Evolutionary conservation across 2,329 filamentous ascomycete species (phyloP).

Genomic region (Fusarium verticillioides): DNA sequence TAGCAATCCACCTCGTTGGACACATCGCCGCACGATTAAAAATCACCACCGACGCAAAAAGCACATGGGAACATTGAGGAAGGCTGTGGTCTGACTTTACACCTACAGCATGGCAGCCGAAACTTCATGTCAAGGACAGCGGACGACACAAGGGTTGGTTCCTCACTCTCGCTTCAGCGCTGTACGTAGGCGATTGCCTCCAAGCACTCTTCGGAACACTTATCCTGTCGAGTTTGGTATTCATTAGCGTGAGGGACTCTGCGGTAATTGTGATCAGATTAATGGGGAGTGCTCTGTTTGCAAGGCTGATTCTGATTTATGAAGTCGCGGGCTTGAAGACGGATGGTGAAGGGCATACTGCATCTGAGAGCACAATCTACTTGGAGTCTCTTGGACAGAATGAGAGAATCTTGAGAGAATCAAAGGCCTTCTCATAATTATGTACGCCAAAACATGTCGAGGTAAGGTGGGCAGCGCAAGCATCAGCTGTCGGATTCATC

Average conservation of each 20-base stretch:
- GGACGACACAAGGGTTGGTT: conserved; percentile 5
- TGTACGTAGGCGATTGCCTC: conserved; percentile 23
- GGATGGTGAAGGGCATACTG: not conserved
- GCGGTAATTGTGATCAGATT: conserved; percentile 20
- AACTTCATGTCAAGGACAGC: not conserved
- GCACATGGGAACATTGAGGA: not conserved
- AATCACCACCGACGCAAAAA: not conserved
- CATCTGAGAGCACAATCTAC: not conserved
- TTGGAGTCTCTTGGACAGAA: not conserved
- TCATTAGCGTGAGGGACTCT: conserved; percentile 29
- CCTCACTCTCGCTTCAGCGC: not conserved
- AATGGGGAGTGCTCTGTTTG: conserved; percentile 22
- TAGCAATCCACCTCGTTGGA: conserved; percentile 2
- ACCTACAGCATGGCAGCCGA: conserved; percentile 7
- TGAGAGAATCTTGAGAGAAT: not conserved
- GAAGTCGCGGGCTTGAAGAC: conserved; percentile 18
- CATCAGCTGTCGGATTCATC: not conserved
- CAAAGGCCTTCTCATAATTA: not conserved
- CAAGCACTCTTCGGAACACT: conserved; percentile 29
- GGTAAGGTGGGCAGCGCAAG: not conserved
- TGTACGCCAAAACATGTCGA: not conserved
- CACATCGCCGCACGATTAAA: conserved; percentile 2
- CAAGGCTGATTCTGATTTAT: conserved; percentile 14
- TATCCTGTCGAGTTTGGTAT: conserved; percentile 28
- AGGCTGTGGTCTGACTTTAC: not conserved